phyloP scores from a whole-genome alignment of 371 early-diverging fungal species.

The Apophysomyces elegans region DNA sequence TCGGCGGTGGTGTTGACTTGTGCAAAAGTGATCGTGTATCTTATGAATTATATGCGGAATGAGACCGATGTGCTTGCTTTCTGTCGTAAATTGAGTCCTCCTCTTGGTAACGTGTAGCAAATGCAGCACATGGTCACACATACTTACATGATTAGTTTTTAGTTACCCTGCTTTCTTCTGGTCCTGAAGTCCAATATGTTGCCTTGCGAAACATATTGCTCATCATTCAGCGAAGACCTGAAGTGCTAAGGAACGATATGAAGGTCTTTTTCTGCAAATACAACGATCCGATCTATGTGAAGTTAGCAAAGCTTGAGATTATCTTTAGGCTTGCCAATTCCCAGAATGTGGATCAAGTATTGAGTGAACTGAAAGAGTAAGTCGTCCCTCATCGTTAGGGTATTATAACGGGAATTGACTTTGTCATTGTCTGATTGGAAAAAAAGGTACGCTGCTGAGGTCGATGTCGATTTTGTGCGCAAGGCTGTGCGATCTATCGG shows the following conservation, averaged over 20 bases:
- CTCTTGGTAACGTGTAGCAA: conserved; percentile 20
- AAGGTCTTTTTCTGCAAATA: conserved; percentile 98
- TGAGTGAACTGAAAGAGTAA: conserved; percentile 92
- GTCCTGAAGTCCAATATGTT: conserved; percentile 96
- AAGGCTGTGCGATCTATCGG: conserved; percentile 93
- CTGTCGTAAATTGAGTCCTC: conserved; percentile 35
- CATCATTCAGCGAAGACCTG: conserved; percentile 93
- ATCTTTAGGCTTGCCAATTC: conserved; percentile 87
- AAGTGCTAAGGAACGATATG: conserved; percentile 87
- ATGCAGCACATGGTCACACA: not conserved
- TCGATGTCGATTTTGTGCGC: conserved; percentile 96
- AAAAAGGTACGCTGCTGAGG: conserved; percentile 89
- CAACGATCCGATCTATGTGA: conserved; percentile 98
- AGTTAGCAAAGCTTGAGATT: conserved; percentile 95
- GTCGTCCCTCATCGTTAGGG: conserved; percentile 14
- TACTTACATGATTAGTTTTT: conserved; percentile 1
- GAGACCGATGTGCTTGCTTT: conserved; percentile 74
- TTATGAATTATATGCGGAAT: conserved; percentile 86
- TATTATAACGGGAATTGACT: conserved; percentile 8
- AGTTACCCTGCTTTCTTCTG: conserved; percentile 88
- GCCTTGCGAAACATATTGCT: conserved; percentile 94
- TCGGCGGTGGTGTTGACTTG: conserved; percentile 93
- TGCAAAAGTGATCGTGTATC: conserved; percentile 86
- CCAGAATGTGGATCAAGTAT: conserved; percentile 86
- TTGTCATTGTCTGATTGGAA: not conserved